phyloP scores from a whole-genome alignment of 2,329 filamentous ascomycete genomes.

The Fusarium palustre region DNA sequence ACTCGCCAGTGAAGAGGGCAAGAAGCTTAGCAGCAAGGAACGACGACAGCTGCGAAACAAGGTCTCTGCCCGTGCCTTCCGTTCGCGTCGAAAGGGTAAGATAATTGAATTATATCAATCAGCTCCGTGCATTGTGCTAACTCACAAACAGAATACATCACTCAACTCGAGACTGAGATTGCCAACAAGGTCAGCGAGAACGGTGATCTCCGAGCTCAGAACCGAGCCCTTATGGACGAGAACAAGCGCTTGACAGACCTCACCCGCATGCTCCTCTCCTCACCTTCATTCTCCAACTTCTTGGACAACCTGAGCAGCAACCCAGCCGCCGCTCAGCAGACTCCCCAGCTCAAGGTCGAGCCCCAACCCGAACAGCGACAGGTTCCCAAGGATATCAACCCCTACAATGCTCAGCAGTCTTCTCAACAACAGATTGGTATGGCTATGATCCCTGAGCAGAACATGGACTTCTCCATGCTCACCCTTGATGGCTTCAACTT shows the following conservation, averaged over 20 bases:
- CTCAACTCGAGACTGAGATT: slow-evolving; percentile 91
- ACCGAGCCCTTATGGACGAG: slow-evolving; percentile 84
- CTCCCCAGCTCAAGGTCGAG: slow-evolving; percentile 54
- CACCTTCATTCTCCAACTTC: slow-evolving; percentile 84
- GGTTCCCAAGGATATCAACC: slow-evolving; percentile 74
- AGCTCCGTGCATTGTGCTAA: slow-evolving; percentile 28
- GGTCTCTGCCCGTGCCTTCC: slow-evolving; percentile 96
- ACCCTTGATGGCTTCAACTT: slow-evolving; percentile 69
- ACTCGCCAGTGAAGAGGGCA: slow-evolving; percentile 95
- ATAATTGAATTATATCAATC: slow-evolving; percentile 11
- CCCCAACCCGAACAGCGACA: slow-evolving; percentile 61
- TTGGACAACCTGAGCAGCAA: slow-evolving; percentile 77
- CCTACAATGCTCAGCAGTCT: slow-evolving; percentile 66
- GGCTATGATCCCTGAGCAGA: slow-evolving; percentile 84
- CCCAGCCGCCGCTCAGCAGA: slow-evolving; percentile 59
- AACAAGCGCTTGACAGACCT: slow-evolving; percentile 83
- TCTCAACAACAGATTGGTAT: slow-evolving; percentile 80
- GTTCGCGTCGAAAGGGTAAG: slow-evolving; percentile 97
- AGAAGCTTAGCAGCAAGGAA: slow-evolving; percentile 99
- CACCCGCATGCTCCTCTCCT: slow-evolving; percentile 83
- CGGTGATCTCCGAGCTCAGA: slow-evolving; percentile 82
- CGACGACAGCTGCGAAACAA: slow-evolving; percentile 98
- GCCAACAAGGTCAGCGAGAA: slow-evolving; percentile 85
- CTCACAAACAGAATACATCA: slow-evolving; percentile 83
- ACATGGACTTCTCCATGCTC: slow-evolving; percentile 80